These are phyloP conservation scores for Blastobotrys aristatus DNA, from an alignment of 1,139 yeast genomes.

Conservation along the genomic window DNA sequence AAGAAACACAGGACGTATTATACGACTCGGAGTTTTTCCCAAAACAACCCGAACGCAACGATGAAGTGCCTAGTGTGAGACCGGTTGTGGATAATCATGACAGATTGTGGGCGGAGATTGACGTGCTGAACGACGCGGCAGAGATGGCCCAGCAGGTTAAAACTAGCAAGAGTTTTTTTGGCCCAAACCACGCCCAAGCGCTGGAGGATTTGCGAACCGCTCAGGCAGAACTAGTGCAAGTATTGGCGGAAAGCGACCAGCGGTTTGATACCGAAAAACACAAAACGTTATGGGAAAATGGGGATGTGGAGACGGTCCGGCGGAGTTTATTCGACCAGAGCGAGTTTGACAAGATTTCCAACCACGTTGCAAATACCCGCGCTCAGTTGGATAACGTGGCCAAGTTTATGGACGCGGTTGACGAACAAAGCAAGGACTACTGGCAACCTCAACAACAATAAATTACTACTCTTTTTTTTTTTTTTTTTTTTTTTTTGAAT, in stretches of 20 bases:
- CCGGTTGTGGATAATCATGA: slow-evolving; percentile 48
- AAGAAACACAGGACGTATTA: not conserved
- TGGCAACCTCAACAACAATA: slow-evolving; percentile 1
- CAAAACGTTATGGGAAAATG: slow-evolving; percentile 33
- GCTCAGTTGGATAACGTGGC: slow-evolving; percentile 42
- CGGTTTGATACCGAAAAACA: slow-evolving; percentile 26
- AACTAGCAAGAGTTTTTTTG: slow-evolving; percentile 55
- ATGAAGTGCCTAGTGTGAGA: slow-evolving; percentile 29
- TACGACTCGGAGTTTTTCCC: not conserved
- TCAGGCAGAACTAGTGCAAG: slow-evolving; percentile 56
- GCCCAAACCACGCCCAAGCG: slow-evolving; percentile 53
- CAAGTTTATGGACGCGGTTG: slow-evolving; percentile 36
- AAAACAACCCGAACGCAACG: not conserved
- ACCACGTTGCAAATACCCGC: slow-evolving; percentile 40
- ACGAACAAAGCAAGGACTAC: slow-evolving; percentile 30
- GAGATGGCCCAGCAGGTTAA: slow-evolving; percentile 55
- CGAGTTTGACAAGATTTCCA: slow-evolving; percentile 40
- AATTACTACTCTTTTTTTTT: slow-evolving; percentile 21
- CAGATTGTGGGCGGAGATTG: slow-evolving; percentile 82
- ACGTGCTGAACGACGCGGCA: slow-evolving; percentile 76
- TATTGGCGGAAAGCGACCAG: slow-evolving; percentile 42
- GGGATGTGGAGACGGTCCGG: slow-evolving; percentile 31
- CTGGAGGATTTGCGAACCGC: slow-evolving; percentile 51
- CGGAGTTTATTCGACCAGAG: slow-evolving; percentile 42
- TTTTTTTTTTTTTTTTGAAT: not conserved